A percentile compares a stretch with the other conserved stretches of the same genome.
These are phyloP conservation scores for Penicillium psychrosexuale DNA, from an alignment of 2,329 filamentous ascomycete genomes.

Conservation along the genomic window DNA sequence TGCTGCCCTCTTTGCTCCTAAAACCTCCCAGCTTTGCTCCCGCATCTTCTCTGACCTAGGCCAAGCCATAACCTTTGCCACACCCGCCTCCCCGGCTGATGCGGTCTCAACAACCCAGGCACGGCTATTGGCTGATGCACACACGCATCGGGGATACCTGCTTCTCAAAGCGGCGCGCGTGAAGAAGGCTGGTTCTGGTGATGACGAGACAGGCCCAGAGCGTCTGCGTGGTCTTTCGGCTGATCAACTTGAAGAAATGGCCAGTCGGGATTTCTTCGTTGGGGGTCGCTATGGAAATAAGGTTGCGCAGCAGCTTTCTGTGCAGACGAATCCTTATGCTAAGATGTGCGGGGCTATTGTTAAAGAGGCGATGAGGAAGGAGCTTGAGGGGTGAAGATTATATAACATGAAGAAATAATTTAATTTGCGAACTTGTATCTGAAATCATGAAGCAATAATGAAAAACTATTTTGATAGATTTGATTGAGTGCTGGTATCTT, in stretches of 20 bases:
- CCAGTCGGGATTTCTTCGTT: constrained; percentile 53
- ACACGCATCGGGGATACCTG: constrained; percentile 54
- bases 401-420: neutral
- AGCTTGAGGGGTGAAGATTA: constrained; percentile 40
- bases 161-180: constrained; percentile 39
- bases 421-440: neutral
- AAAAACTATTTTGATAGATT: neutral
- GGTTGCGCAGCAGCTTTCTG: constrained; percentile 55
- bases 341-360: constrained; percentile 63
- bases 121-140: constrained; percentile 51
- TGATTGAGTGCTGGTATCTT: neutral
- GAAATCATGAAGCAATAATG: neutral
- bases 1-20: constrained; percentile 25
- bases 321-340: constrained; percentile 61
- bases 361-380: constrained; percentile 57
- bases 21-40: constrained; percentile 20
- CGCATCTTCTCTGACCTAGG: constrained; percentile 38
- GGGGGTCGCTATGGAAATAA: constrained; percentile 57
- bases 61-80: constrained; percentile 47
- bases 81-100: constrained; percentile 38
- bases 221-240: constrained; percentile 33
- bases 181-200: constrained; percentile 12
- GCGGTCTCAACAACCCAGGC: constrained; percentile 49
- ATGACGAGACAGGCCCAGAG: constrained; percentile 22
- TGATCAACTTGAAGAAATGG: constrained; percentile 53